Evolutionary conservation across 1,284 basidiomycete species (phyloP).

Genomic region (Pseudozyma flocculosa): DNA sequence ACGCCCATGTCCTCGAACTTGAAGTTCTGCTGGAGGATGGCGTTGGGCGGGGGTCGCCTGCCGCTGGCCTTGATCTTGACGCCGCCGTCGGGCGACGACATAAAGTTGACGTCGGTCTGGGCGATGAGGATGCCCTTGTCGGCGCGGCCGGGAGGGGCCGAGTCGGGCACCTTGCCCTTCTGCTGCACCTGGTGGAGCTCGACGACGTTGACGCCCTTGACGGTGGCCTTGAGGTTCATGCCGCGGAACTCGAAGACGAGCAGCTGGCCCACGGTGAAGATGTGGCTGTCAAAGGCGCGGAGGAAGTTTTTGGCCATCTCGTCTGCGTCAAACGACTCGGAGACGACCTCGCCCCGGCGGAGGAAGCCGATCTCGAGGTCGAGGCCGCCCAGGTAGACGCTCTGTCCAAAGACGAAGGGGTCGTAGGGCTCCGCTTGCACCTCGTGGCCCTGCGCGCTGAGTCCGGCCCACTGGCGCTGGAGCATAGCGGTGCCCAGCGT

Average conservation of each 20-base stretch:
- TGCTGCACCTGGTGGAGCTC: slow-evolving; percentile 60
- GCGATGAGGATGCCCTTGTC: slow-evolving; percentile 76
- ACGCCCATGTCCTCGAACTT: slow-evolving; percentile 99
- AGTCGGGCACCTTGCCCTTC: slow-evolving; percentile 8
- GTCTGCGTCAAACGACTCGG: slow-evolving; percentile 66
- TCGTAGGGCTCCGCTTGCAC: slow-evolving; percentile 50
- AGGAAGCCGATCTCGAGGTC: slow-evolving; percentile 53
- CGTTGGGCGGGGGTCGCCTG: slow-evolving; percentile 90
- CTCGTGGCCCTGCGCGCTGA: slow-evolving; percentile 48
- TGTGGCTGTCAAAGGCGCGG: slow-evolving; percentile 68
- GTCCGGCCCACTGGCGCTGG: slow-evolving; percentile 53
- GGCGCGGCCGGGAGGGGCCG: slow-evolving; percentile 5
- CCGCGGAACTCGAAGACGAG: slow-evolving; percentile 90
- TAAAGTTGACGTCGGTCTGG: slow-evolving; percentile 83
- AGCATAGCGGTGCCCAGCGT: slow-evolving; percentile 47
- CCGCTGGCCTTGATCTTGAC: slow-evolving; percentile 91
- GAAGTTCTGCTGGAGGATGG: slow-evolving; percentile 96
- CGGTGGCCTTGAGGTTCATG: slow-evolving; percentile 73
- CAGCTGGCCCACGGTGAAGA: slow-evolving; percentile 67
- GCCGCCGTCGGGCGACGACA: slow-evolving; percentile 75
- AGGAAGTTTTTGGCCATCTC: slow-evolving; percentile 78
- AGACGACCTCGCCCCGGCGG: slow-evolving; percentile 30
- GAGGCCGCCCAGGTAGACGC: slow-evolving; percentile 49
- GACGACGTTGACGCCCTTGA: slow-evolving; percentile 70
- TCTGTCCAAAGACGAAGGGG: slow-evolving; percentile 42